These are phyloP conservation scores for Aspergillus thermomutatus DNA, from an alignment of 2,329 filamentous ascomycete species.

Conservation along the genomic window DNA sequence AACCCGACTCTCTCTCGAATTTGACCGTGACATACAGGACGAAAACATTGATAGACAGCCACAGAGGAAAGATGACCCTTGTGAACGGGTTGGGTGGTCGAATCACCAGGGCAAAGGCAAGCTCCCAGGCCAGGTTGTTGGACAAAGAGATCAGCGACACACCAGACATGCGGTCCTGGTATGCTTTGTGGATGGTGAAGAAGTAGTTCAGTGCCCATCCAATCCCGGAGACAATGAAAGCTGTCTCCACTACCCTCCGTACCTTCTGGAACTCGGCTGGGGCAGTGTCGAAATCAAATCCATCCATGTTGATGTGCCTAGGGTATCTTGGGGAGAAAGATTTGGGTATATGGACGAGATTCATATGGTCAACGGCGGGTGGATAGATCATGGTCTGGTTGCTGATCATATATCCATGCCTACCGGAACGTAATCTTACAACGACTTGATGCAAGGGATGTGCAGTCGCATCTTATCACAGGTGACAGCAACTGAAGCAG, in stretches of 20 bases:
- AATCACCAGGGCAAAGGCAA: neutral
- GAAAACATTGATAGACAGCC: constrained; percentile 2
- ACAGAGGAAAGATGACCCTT: neutral
- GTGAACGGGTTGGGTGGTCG: neutral
- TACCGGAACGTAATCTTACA: neutral
- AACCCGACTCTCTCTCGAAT: neutral
- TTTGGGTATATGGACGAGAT: neutral
- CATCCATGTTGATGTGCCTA: neutral
- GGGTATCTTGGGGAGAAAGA: neutral
- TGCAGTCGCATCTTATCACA: neutral
- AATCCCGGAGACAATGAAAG: neutral
- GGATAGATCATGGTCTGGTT: neutral
- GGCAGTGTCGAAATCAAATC: neutral
- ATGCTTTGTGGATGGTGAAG: neutral
- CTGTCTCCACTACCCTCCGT: neutral
- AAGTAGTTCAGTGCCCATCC: constrained; percentile 4
- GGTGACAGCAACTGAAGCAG: neutral
- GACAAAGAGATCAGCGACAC: constrained; percentile 1
- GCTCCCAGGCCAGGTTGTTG: constrained; percentile 6
- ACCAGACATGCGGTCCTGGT: neutral
- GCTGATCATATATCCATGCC: neutral
- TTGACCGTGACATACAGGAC: constrained; percentile 1
- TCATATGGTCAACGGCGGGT: neutral
- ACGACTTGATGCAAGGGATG: neutral
- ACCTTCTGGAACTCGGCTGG: constrained; percentile 2